Evolutionary conservation across 441 rosid genomes (phyloP), one percentile per base, ranked within the genome.

Genomic region (Adansonia madagascariensis): DNA sequence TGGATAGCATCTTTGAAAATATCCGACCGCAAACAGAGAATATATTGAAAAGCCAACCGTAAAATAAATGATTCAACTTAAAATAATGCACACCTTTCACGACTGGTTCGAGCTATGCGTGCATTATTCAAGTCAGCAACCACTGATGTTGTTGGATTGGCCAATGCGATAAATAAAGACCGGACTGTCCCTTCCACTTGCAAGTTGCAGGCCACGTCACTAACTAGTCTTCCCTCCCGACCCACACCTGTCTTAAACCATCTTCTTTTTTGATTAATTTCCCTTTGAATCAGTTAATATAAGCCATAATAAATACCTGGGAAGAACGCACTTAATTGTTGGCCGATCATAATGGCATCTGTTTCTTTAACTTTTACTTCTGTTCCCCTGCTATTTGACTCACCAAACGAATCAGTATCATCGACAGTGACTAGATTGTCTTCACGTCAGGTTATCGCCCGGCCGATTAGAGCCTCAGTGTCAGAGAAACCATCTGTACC

Each of bases 381-480:
- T 35, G 75, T 83, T 22, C 84, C 77, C n/a, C 69, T 56, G 1
- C 80, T 70, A 6, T 53, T 77, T 46, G 41, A 8, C 8, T 60
- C 82, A 6, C 69, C 60, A 0, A 27, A 27, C 31, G 2, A 27
- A 27, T 27, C 31, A 27, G 31, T 27, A 27, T 63, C 78, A 0
- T 0, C 77, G 0, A 10, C 50, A 0, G 5, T 35, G 3, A 59
- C 55, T 39, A 72, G 73, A 5, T 74, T 22, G 8, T 73, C 50
- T 20, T 15, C 57, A 3, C 78, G 79, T 24, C 83, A 73, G 11
- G 27, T 57, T 44, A 47, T 63, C 4, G 17, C 53, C 55, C 82
- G 83, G 17, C 86, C 84, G 46, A 74, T 88, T 79, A 71, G 27
- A 7, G 86, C 91, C 3, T 91, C 97, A 0, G 66, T 86, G 0